Percentiles rank a stretch among this genome's conserved stretches.
Conservation (phyloP, 495 filamentous ascomycete species). For the Aspergillus saccharolyticus region DNA sequence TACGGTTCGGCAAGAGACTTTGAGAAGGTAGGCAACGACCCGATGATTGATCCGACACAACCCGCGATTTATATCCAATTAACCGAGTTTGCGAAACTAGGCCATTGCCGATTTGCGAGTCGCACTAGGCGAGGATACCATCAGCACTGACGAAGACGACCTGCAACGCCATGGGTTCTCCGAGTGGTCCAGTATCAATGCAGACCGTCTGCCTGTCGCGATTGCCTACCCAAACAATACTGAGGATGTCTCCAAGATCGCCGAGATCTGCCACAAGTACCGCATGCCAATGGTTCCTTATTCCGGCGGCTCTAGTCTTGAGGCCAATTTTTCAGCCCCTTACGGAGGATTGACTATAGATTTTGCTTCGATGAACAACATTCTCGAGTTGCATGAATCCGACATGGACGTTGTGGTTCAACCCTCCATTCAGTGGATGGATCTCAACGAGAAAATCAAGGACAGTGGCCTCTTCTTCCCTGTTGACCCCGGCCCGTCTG, state of each 20-base stretch:
- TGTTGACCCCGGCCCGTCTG: conserved; percentile 67
- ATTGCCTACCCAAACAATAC: conserved; percentile 76
- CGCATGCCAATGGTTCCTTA: conserved; percentile 80
- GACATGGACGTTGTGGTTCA: conserved; percentile 94
- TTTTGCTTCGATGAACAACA: conserved; percentile 80
- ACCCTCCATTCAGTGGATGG: conserved; percentile 87
- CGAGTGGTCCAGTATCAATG: conserved; percentile 83
- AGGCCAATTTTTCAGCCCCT: conserved; percentile 83
- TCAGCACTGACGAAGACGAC: conserved; percentile 81
- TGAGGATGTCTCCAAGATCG: conserved; percentile 73
- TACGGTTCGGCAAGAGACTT: conserved; percentile 42
- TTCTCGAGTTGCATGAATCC: conserved; percentile 70
- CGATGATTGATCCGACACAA: neutral
- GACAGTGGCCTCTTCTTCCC: conserved; percentile 82
- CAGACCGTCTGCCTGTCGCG: conserved; percentile 70
- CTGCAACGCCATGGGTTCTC: conserved; percentile 78
- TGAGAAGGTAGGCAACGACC: conserved; percentile 27
- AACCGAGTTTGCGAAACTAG: conserved; percentile 28
- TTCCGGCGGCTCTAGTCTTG: conserved; percentile 80
- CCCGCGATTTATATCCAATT: neutral
- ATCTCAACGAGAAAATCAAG: conserved; percentile 74
- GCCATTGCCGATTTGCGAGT: conserved; percentile 57
- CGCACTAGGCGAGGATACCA: conserved; percentile 60
- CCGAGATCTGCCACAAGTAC: conserved; percentile 75
- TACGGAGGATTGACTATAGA: conserved; percentile 85